A percentile compares a stretch with the other conserved stretches of the same genome.
phyloP scores from a whole-genome alignment of 2,329 filamentous ascomycete species.

The Exophiala spinifera region DNA sequence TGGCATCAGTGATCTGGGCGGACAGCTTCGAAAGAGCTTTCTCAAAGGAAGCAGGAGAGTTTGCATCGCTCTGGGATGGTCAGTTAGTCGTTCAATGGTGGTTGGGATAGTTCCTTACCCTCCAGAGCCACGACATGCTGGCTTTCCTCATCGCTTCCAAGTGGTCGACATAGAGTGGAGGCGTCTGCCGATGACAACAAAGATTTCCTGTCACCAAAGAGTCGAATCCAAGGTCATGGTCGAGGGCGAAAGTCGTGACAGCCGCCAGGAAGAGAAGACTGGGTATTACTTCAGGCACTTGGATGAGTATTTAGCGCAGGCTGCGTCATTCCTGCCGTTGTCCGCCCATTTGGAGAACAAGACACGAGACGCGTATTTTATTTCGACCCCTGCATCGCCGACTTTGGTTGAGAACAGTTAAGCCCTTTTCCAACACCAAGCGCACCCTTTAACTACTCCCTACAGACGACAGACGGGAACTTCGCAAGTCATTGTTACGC shows the following conservation, averaged over 20 bases:
- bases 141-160: conserved; percentile 19
- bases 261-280: background rate
- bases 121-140: conserved; percentile 27
- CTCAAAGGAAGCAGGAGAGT: conserved; percentile 87
- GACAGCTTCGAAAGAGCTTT: conserved; percentile 81
- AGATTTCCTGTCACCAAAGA: background rate
- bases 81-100: background rate
- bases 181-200: no score
- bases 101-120: conserved; percentile 13
- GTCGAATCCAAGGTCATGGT: background rate
- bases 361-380: conserved; percentile 14
- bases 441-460: background rate
- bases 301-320: background rate
- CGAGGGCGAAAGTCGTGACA: background rate
- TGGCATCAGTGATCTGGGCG: conserved; percentile 73
- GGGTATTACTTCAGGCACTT: no score
- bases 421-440: conserved; percentile 7
- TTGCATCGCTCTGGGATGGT: conserved; percentile 59
- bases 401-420: conserved; percentile 20
- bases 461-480: background rate
- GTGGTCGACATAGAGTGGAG: background rate
- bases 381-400: background rate
- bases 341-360: background rate
- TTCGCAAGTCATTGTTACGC: background rate
- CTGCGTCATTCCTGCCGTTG: background rate